Base-by-base conservation (phyloP, 148 eudicot genomes). In the Silene latifolia region DNA sequence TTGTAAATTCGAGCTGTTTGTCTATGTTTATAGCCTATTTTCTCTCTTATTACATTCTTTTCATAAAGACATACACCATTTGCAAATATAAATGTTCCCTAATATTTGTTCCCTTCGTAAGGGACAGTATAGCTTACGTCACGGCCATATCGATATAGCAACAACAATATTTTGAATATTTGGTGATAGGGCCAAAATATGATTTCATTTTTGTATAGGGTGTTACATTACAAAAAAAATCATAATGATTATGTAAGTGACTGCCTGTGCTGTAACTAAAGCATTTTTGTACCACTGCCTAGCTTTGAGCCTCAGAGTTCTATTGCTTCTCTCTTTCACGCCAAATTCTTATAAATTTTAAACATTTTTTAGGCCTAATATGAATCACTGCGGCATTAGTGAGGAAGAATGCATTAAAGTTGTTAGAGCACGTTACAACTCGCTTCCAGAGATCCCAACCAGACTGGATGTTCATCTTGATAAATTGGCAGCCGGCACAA, bases 401-500 rank as follows among this genome's bases (percentile, higher is more conserved):
- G 91, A 92, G 82, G 96, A 92, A 76, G 92, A 86, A 81, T 81
- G 93, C 17, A 86, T 89, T 60, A 83, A 77, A 83, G 90, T 88
- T 72, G 62, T 86, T 32, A 82, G 58, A 70, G 82, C 82, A 51
- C 87, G 70, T 63, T 78, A 83, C 82, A 88, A 87, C 25, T 35
- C 72, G 58, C 84, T 86, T 46, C 79, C 85, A 24, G 81, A 78
- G 69, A 78, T 63, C 74, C 80, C 82, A 72, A 72, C 63, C 64
- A 71, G 65, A 72, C 72, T 59, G 71, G 85, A 79, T 72, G 86
- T 59, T 57, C 85, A 78, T 87, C 82, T 81, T 82, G 80, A 78
- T 80, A 75, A 71, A 42, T 65, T 46, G 59, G 63, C 72, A 63
- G 67, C 80, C 51, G 83, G 79, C 71, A 60, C 72, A 44, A 18